A percentile compares a stretch with the other conserved stretches of the same genome.
phyloP scores from a whole-genome alignment of 1,284 basidiomycete genomes.

The Ustilago esculenta region DNA sequence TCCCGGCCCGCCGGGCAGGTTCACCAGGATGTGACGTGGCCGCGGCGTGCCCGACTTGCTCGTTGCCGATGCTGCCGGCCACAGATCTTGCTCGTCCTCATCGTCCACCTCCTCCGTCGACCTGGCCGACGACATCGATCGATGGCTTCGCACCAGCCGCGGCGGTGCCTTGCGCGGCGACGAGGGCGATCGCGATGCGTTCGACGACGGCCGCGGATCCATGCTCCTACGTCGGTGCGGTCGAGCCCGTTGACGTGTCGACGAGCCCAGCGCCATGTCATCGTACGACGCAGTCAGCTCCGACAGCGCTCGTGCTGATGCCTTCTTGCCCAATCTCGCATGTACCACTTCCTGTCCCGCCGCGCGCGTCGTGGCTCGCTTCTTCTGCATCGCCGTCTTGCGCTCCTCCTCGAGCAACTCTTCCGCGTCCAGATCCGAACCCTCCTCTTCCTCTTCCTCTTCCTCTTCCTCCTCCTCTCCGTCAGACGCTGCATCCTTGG shows the following conservation, averaged over 20 bases:
- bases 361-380: constrained; percentile 62
- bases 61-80: constrained; percentile 41
- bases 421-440: constrained; percentile 52
- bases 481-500: constrained; percentile 16
- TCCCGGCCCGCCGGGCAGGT: constrained; percentile 45
- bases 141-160: constrained; percentile 21
- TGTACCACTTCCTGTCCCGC: constrained; percentile 62
- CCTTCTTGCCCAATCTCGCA: constrained; percentile 36
- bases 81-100: constrained; percentile 27
- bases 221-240: constrained; percentile 17
- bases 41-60: constrained; percentile 44
- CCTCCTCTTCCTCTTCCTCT: constrained; percentile 54
- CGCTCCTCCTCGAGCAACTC: constrained; percentile 59
- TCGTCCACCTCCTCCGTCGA: constrained; percentile 21
- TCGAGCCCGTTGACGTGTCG: constrained; percentile 9
- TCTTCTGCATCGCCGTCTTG: constrained; percentile 58
- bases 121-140: constrained; percentile 10
- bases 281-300: constrained; percentile 42
- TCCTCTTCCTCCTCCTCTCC: too few relatives aligned
- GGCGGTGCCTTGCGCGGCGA: constrained; percentile 35
- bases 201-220: constrained; percentile 12
- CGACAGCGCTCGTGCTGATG: constrained; percentile 28
- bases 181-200: constrained; percentile 13
- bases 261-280: constrained; percentile 25
- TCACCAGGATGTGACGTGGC: constrained; percentile 48